A percentile compares a stretch with the other conserved stretches of the same genome.
phyloP scores from a whole-genome alignment of 805 yeast genomes.

The Candida ortonii region DNA sequence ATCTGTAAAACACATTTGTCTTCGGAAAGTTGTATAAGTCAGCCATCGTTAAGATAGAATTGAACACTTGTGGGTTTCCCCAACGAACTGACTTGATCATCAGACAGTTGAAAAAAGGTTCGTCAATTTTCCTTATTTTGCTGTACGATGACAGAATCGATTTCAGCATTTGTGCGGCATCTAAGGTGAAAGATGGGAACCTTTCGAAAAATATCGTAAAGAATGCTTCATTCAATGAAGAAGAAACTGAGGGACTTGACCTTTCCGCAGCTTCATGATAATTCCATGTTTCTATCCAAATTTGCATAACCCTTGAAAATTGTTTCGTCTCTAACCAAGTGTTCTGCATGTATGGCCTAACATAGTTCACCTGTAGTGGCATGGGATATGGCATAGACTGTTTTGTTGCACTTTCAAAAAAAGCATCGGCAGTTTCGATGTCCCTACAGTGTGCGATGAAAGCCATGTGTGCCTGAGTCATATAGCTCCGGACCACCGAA shows the following conservation, averaged over 20 bases:
- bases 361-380: conserved; percentile 67
- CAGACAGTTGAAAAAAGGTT: conserved; percentile 78
- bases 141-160: conserved; percentile 54
- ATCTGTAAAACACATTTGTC: conserved; percentile 70
- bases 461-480: conserved; percentile 71
- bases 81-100: conserved; percentile 63
- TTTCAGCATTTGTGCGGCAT: conserved; percentile 56
- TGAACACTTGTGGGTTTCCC: conserved; percentile 62
- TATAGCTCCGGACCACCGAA: conserved; percentile 42
- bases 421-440: conserved; percentile 63
- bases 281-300: conserved; percentile 60
- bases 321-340: conserved; percentile 54
- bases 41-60: conserved; percentile 61
- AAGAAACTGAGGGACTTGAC: conserved; percentile 63
- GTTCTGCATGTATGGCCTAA: conserved; percentile 60
- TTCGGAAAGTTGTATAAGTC: conserved; percentile 54
- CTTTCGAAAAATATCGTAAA: conserved; percentile 67
- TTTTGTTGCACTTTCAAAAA: conserved; percentile 67
- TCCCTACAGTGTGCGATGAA: conserved; percentile 78
- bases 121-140: conserved; percentile 60
- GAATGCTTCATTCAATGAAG: conserved; percentile 66
- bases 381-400: conserved; percentile 69
- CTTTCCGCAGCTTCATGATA: conserved; percentile 48
- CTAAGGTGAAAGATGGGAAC: conserved; percentile 48
- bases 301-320: conserved; percentile 52